Percentiles rank a stretch among this genome's conserved stretches.
These are phyloP conservation scores for Cryptococcus sp. DNA, from an alignment of 1,284 basidiomycete genomes.

Conservation along the genomic window DNA sequence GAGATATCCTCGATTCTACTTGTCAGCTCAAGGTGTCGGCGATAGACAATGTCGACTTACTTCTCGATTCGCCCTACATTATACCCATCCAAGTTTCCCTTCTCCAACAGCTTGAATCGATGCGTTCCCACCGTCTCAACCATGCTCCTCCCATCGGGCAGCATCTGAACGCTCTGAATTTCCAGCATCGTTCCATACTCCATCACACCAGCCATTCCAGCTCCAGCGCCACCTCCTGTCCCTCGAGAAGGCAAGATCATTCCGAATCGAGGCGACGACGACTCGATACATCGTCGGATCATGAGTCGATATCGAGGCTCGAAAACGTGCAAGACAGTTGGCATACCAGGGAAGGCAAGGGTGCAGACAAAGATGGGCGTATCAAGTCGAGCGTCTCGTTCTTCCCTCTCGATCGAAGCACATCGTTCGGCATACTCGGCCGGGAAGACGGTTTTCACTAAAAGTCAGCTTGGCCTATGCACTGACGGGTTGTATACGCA, in stretches of 20 bases:
- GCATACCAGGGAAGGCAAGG: constrained; percentile 82
- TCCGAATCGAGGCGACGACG: constrained; percentile 69
- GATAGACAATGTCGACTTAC: constrained; percentile 39
- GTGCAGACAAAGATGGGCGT: constrained; percentile 89
- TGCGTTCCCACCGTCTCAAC: constrained; percentile 78
- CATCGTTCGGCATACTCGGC: constrained; percentile 56
- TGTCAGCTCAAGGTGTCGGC: constrained; percentile 1
- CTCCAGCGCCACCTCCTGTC: constrained; percentile 18
- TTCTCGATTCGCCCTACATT: constrained; percentile 74
- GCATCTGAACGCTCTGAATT: constrained; percentile 78
- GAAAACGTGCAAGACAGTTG: constrained; percentile 83
- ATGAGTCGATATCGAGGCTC: constrained; percentile 89
- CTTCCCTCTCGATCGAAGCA: constrained; percentile 62
- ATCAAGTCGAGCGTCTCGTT: constrained; percentile 68
- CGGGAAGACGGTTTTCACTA: constrained; percentile 63
- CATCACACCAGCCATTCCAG: constrained; percentile 49
- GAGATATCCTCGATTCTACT: constrained; percentile 55
- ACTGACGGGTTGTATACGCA: constrained; percentile 35
- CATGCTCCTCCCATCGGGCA: constrained; percentile 81
- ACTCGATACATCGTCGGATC: constrained; percentile 83
- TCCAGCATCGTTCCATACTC: constrained; percentile 87
- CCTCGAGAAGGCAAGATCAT: constrained; percentile 71
- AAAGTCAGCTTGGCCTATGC: constrained; percentile 4
- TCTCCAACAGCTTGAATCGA: constrained; percentile 79
- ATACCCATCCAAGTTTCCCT: constrained; percentile 79